Evolutionary conservation across 225 moss, liverwort and hornwort species (phyloP), one percentile per base, ranked within the genome.

Genomic region (Anthoceros angustus): DNA sequence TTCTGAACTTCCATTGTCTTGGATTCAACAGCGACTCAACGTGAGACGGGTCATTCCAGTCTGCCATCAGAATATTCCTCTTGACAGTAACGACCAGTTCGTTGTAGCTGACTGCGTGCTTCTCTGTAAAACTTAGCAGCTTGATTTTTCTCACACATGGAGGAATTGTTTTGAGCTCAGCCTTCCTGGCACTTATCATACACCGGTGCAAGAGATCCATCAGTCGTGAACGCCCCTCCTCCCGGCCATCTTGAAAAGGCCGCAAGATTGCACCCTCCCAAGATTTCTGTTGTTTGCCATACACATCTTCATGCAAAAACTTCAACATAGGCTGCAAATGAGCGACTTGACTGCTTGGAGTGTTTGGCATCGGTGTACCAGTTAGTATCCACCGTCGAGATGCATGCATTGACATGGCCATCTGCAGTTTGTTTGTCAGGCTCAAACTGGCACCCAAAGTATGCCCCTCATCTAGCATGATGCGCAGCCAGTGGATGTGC

Each of bases 41-140:
- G 70, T 95, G 95, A 50, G 90, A 82, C 12, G 95, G 95, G 77
- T 95, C 95, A 70, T 86, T 91, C 95, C 95, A 95, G 71, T 95
- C 95, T 18, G 95, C 95, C 71, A 95, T 85, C 40, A 95, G 73
- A 71, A 95, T 95, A 63, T 95, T 95, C 66, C 95, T 85, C 79
- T 88, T 90, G 49, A 91, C 88, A 40, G 90, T 88, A 21, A 88
- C 88, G 23, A 95, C 95, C 75, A 91, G 76, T 64, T 95, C 95
- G 69, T 95, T 95, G 66, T 95, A 95, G 71, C 79, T 91, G 12
- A 73, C 85, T 63, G 90, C 95, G 74, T 95, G 95, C 62, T 80
- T 77, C 78, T 84, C 83, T 21, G 95, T 90, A 42, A 95, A 95
- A 71, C 90, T 75, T 9, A 95, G 71, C 66, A 91, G 88, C 67